Conservation (phyloP, 352 stramenopile genomes). For the Pythium myriotylum region DNA sequence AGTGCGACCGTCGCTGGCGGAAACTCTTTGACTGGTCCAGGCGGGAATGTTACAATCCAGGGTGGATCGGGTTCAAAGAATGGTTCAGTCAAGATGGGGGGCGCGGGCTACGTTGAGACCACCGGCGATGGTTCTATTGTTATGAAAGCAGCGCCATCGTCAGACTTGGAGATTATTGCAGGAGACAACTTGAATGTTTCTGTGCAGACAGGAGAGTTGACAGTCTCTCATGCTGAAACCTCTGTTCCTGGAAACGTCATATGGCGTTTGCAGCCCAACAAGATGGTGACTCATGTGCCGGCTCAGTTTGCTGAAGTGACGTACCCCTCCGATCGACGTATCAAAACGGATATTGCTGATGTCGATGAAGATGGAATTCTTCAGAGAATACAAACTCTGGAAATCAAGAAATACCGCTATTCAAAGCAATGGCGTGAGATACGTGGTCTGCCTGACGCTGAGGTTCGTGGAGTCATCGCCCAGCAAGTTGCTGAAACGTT, state of each 20-base stretch:
- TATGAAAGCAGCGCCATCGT: slow-evolving; percentile 33
- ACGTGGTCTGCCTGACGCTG: slow-evolving; percentile 69
- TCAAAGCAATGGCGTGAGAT: slow-evolving; percentile 90
- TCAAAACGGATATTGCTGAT: slow-evolving; percentile 92
- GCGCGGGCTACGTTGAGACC: slow-evolving; percentile 22
- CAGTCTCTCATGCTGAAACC: slow-evolving; percentile 49
- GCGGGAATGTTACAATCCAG: slow-evolving; percentile 21
- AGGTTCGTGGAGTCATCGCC: slow-evolving; percentile 92
- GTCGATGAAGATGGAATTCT: slow-evolving; percentile 91
- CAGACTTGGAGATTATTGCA: slow-evolving; percentile 44
- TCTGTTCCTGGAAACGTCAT: slow-evolving; percentile 49
- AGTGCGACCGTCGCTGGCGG: slow-evolving; percentile 2
- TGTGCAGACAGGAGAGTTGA: slow-evolving; percentile 51
- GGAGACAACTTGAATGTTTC: slow-evolving; percentile 56
- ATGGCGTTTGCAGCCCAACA: slow-evolving; percentile 55
- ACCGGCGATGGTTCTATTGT: slow-evolving; percentile 40
- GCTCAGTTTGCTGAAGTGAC: slow-evolving; percentile 91
- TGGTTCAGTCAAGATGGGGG: slow-evolving; percentile 21
- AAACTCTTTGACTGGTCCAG: slow-evolving; percentile 5
- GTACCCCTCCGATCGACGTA: slow-evolving; percentile 91
- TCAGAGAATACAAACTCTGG: slow-evolving; percentile 84
- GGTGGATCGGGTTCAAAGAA: slow-evolving; percentile 9
- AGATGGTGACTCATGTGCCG: slow-evolving; percentile 72
- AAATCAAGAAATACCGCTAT: slow-evolving; percentile 92
- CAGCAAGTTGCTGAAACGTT: slow-evolving; percentile 92